Base-by-base conservation (phyloP, 345 rosid genomes). In the Lepidium didymum region DNA sequence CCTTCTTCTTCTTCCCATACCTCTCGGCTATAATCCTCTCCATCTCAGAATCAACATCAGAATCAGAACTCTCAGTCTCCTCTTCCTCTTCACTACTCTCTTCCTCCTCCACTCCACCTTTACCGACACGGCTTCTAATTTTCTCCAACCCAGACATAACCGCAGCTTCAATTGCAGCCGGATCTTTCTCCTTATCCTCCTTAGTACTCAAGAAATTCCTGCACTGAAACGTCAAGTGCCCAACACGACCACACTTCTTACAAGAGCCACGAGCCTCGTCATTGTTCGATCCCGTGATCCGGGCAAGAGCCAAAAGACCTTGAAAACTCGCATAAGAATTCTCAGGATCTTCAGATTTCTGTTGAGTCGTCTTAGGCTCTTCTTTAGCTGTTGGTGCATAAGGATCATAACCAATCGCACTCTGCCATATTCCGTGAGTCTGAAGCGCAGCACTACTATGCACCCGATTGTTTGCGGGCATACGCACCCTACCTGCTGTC, bases 401-500 rank as follows among this genome's bases (percentile, higher is more conserved):
- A 1, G 99, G 99, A 65, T 94, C 99, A 16, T 94, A 94, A 9
- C 96, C 88, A 38, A 91, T 94, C 9, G 97, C 96, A 61, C 93
- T 94, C 81, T 91, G 99, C 99, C 99, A 94, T 65, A 94, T 91
- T 2, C 97, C 99, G 44, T 94, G 99, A 8, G 97, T 91, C 66
- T 94, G 99, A 47, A 94, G 80, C 60, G 97, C 99, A 5, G 99
- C 99, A 64, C 97, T 94, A 80, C 97, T 91, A 58, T 94, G 99
- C 45, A 94, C 99, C 83, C 97, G 81, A 34, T 94, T 94, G 87
- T 94, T 91, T 40, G 97, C 99, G 7, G 97, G 99, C 96, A 94
- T 94, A 67, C 99, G 99, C 75, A 94, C 99, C 79, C 99, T 81
- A 10, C 99, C 99, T n/a, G 99, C 97, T 1, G 97, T 94, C 29